These are phyloP conservation scores for Narthecium ossifragum DNA, from an alignment of 106 monocot species.

Conservation along the genomic window DNA sequence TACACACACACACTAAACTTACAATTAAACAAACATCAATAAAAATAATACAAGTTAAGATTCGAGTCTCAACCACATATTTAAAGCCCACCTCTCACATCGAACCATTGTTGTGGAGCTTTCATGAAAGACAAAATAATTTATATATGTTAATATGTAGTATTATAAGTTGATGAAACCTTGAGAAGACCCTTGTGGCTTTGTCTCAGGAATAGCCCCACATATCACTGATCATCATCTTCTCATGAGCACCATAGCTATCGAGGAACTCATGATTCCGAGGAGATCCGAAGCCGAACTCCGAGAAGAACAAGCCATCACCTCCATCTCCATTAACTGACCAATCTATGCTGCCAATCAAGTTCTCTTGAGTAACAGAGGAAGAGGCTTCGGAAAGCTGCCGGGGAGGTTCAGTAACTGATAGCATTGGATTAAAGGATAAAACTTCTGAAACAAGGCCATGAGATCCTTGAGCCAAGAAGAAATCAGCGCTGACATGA, in stretches of 20 bases:
- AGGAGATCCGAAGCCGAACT: neutral
- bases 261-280: neutral
- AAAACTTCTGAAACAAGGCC: neutral
- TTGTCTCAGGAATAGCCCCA: neutral
- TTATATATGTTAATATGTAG: no score
- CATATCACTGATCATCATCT: neutral
- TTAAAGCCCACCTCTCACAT: no score
- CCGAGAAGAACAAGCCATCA: neutral
- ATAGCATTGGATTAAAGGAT: no score
- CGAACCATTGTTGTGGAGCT: no score
- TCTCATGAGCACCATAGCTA: neutral
- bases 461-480: neutral
- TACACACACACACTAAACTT: no score
- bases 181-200: neutral
- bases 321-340: neutral
- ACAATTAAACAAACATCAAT: no score
- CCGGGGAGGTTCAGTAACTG: no score
- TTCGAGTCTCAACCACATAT: no score
- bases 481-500: neutral
- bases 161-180: no score
- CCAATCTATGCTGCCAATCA: neutral
- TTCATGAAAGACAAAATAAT: no score
- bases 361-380: neutral
- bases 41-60: no score
- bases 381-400: neutral